Percentiles rank a stretch among this genome's conserved stretches.
These are phyloP conservation scores for Globisporangium nagaii DNA, from an alignment of 352 stramenopile species.

Conservation along the genomic window DNA sequence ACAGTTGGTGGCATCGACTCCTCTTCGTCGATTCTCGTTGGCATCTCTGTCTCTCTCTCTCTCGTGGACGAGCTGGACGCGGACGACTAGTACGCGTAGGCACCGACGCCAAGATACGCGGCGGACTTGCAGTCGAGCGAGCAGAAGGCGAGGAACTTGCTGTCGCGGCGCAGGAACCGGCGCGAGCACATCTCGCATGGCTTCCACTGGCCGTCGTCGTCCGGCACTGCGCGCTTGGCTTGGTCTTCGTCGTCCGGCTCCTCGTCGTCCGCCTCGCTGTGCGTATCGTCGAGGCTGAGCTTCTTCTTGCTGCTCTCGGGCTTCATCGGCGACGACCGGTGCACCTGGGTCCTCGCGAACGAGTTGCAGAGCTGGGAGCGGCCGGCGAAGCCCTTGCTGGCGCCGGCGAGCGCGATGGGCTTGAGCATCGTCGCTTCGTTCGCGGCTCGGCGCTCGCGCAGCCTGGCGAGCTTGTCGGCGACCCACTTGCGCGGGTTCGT, in stretches of 20 bases:
- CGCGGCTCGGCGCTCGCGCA: constrained; percentile 2
- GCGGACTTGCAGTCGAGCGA: constrained; percentile 41
- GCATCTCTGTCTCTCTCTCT: too few species aligned
- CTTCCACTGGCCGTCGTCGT: constrained; percentile 18
- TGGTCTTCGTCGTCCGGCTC: not conserved
- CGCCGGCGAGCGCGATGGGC: constrained; percentile 27
- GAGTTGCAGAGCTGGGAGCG: constrained; percentile 29
- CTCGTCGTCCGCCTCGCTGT: not conserved
- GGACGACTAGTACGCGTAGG: not conserved
- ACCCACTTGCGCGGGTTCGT: not conserved
- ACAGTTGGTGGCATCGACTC: too few species aligned
- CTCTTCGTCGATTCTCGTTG: too few species aligned
- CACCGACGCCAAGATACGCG: constrained; percentile 18
- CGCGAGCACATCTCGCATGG: constrained; percentile 31
- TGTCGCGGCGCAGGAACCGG: constrained; percentile 22
- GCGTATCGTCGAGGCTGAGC: not conserved
- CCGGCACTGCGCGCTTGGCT: not conserved
- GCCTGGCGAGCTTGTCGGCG: not conserved
- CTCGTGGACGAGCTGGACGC: too few species aligned
- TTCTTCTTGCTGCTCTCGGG: constrained; percentile 10
- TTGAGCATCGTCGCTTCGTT: constrained; percentile 21
- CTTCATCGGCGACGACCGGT: not conserved
- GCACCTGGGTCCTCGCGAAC: constrained; percentile 21
- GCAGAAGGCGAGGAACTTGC: constrained; percentile 26
- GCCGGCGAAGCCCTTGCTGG: constrained; percentile 28